Evolutionary conservation across 768 basidiomycete genomes (phyloP), one percentile per base, ranked within the genome.

Genomic region (Sporobolomyces pararoseus): DNA sequence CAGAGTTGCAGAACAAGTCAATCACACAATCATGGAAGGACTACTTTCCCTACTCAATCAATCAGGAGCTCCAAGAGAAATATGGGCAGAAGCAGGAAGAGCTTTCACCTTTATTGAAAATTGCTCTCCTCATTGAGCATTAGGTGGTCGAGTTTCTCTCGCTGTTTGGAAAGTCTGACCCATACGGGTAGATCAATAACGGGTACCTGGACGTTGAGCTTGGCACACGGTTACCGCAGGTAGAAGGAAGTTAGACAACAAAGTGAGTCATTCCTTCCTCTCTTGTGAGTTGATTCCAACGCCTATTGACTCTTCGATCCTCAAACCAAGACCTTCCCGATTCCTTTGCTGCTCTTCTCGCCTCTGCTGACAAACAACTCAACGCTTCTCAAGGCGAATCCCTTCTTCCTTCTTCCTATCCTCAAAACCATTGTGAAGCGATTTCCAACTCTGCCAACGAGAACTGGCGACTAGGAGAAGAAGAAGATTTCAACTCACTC

Each of bases 271-370:
- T 7, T 35, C 27, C 47, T 25, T 63, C 35, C 37, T 63, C 50
- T n/a, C n/a, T n/a, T n/a, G 29, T 68, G 17, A 51, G 66, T 4
- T 63, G 44, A 54, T 53, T 46, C 35, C 21, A 42, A 50, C 13
- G 50, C 59, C 0, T 63, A 55, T 17, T 50, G 53, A 16, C 59
- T 63, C 21, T 54, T 16, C 66, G 66, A 54, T 27, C 51, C 66
- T 16, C 4, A 19, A 25, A 61, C 14, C 53, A 17, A 31, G 1
- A 12, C 17, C 39, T 17, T 42, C 17, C 39, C 17, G 39, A 42
- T 17, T 9, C 39, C 17, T 21, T 23, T 6, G 13, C 46, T 47
- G 12, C 10, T 23, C 21, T 42, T 17, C 10, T 42, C 17, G 39
- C 17, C 17, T 9, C 39, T 17, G n/a, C 17, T 17, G 17, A 42